Evolutionary conservation across 176 grass and related monocot genomes (phyloP).

Genomic region (Pharus latifolius): DNA sequence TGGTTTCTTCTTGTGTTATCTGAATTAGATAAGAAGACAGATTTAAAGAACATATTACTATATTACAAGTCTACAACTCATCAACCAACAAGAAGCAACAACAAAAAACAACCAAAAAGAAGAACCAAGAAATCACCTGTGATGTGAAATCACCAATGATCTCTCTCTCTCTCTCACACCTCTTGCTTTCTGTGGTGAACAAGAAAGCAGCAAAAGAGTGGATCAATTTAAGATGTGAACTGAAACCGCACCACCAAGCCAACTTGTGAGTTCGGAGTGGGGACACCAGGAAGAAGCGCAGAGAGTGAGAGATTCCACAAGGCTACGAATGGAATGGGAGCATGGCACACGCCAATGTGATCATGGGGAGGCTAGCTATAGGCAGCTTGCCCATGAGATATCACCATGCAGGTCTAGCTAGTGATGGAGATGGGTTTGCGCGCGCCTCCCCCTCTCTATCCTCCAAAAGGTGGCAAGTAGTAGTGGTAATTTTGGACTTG

Average conservation of each 20-base stretch:
- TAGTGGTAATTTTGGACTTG: background rate
- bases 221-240: too few relatives aligned
- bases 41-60: too few relatives aligned
- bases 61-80: background rate
- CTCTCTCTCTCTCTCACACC: background rate
- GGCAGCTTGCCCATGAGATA: slow-evolving; percentile 4
- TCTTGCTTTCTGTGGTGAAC: background rate
- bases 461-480: slow-evolving; percentile 5
- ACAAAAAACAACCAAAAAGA: background rate
- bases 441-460: background rate
- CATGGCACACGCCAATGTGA: slow-evolving; percentile 11
- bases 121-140: background rate
- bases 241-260: too few relatives aligned
- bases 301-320: slow-evolving; percentile 5
- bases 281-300: too few relatives aligned
- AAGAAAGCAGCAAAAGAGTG: background rate
- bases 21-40: too few relatives aligned
- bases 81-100: background rate
- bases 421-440: slow-evolving; percentile 1
- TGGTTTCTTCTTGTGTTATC: too few relatives aligned
- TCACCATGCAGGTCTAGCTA: background rate
- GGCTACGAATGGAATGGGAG: slow-evolving; percentile 10
- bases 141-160: slow-evolving; percentile 17
- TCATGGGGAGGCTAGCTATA: slow-evolving; percentile 2
- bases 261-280: too few relatives aligned